phyloP scores from a whole-genome alignment of 2,329 filamentous ascomycete genomes.

The Stenocarpella maydis region DNA sequence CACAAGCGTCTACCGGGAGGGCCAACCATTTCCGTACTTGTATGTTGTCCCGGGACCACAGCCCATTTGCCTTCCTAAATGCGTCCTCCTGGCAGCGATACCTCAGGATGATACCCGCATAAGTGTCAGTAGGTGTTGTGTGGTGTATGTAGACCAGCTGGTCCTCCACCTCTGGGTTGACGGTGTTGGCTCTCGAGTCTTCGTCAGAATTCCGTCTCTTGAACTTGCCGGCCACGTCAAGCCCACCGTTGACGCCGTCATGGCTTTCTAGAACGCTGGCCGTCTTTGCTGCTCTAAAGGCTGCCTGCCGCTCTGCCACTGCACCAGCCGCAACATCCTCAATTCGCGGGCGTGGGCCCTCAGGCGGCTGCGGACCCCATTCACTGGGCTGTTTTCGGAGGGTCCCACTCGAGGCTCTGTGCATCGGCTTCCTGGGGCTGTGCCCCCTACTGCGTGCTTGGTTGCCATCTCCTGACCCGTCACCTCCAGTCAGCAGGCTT shows the following conservation, averaged over 20 bases:
- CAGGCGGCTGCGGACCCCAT: slow-evolving; percentile 62
- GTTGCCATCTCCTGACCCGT: slow-evolving; percentile 46
- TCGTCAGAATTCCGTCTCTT: slow-evolving; percentile 78
- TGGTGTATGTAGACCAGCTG: slow-evolving; percentile 91
- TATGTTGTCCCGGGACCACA: slow-evolving; percentile 94
- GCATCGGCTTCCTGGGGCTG: slow-evolving; percentile 44
- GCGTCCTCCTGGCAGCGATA: slow-evolving; percentile 87
- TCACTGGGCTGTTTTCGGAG: slow-evolving; percentile 41
- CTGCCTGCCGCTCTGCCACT: slow-evolving; percentile 60
- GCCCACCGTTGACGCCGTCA: slow-evolving; percentile 65
- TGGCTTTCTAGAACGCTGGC: slow-evolving; percentile 69
- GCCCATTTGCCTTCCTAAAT: slow-evolving; percentile 86
- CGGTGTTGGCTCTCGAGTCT: slow-evolving; percentile 45
- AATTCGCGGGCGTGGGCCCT: slow-evolving; percentile 47
- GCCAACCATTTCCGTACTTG: slow-evolving; percentile 83
- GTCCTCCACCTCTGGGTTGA: slow-evolving; percentile 71
- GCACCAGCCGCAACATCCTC: slow-evolving; percentile 64
- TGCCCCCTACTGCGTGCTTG: slow-evolving; percentile 43
- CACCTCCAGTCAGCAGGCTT: slow-evolving; percentile 48
- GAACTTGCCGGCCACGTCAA: slow-evolving; percentile 63
- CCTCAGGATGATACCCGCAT: slow-evolving; percentile 88
- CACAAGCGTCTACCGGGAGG: slow-evolving; percentile 89
- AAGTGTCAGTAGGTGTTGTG: slow-evolving; percentile 82
- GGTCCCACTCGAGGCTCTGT: slow-evolving; percentile 41
- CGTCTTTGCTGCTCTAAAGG: slow-evolving; percentile 63